Evolutionary conservation across 1,284 basidiomycete species (phyloP).

Genomic region (Coniferiporia weirii): DNA sequence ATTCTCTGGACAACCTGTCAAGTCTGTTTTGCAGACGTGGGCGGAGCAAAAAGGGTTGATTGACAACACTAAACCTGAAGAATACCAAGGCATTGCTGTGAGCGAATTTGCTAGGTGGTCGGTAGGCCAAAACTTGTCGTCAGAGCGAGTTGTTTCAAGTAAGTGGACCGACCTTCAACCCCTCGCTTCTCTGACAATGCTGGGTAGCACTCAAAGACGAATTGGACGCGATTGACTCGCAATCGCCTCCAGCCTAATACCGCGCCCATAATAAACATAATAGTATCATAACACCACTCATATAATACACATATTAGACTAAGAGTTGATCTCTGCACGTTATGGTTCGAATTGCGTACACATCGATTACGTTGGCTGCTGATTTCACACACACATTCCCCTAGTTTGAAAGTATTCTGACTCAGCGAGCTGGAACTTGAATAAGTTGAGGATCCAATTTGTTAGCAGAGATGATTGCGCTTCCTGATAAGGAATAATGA

Average conservation of each 20-base stretch:
- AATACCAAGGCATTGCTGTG: slow-evolving; percentile 48
- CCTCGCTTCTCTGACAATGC: neutral
- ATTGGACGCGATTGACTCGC: neutral
- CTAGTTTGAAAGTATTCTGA: no score
- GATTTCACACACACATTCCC: no score
- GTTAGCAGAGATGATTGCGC: no score
- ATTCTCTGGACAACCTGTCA: slow-evolving; percentile 50
- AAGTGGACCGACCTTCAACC: neutral
- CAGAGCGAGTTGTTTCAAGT: slow-evolving; percentile 5
- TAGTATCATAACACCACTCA: neutral
- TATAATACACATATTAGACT: neutral
- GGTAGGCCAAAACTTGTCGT: slow-evolving; percentile 37
- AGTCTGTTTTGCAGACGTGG: slow-evolving; percentile 66
- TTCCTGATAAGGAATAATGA: no score
- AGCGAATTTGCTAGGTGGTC: slow-evolving; percentile 63
- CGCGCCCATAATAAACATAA: neutral
- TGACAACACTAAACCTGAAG: slow-evolving; percentile 31
- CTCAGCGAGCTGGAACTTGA: no score
- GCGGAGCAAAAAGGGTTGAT: slow-evolving; percentile 47
- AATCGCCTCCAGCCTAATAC: neutral
- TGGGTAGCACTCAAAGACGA: slow-evolving; percentile 9
- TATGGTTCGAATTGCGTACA: no score
- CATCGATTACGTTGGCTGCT: no score
- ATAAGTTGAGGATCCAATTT: no score
- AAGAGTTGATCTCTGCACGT: neutral